Percentiles rank a stretch among this genome's conserved stretches.
Conservation (phyloP, 148 eudicot species). For the Rhododendron ferrugineum region DNA sequence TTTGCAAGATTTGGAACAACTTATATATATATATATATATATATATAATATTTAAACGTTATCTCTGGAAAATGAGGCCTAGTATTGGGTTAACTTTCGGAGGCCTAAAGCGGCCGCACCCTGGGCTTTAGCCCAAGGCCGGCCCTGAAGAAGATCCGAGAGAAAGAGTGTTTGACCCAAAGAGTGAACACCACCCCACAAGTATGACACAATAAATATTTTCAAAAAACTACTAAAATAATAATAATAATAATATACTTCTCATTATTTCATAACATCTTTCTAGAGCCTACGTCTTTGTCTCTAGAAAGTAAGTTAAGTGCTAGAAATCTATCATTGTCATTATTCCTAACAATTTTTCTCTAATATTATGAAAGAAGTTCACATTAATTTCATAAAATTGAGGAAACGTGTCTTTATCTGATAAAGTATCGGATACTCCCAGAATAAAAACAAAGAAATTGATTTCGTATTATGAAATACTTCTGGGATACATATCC, state of each 20-base stretch:
- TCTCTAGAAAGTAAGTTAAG: neutral
- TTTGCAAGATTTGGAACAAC: too few species aligned
- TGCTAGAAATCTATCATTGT: neutral
- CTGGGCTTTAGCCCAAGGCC: too few species aligned
- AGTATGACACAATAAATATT: neutral
- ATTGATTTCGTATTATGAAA: neutral
- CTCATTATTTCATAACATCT: neutral
- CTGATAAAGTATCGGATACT: neutral
- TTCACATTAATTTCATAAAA: neutral
- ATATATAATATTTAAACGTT: too few species aligned
- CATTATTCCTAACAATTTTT: neutral
- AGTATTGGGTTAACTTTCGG: too few species aligned
- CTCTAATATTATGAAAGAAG: neutral
- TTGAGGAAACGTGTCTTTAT: neutral
- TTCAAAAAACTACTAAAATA: neutral
- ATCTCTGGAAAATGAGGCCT: too few species aligned
- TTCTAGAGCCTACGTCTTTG: neutral
- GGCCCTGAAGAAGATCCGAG: neutral
- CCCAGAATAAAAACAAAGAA: neutral
- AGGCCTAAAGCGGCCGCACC: too few species aligned
- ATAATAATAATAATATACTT: neutral
- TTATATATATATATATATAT: too few species aligned
- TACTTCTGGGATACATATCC: neutral
- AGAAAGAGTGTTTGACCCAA: neutral
- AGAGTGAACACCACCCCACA: neutral